Base-by-base conservation (phyloP, 2,329 filamentous ascomycete genomes). In the Fusarium verrucosum region DNA sequence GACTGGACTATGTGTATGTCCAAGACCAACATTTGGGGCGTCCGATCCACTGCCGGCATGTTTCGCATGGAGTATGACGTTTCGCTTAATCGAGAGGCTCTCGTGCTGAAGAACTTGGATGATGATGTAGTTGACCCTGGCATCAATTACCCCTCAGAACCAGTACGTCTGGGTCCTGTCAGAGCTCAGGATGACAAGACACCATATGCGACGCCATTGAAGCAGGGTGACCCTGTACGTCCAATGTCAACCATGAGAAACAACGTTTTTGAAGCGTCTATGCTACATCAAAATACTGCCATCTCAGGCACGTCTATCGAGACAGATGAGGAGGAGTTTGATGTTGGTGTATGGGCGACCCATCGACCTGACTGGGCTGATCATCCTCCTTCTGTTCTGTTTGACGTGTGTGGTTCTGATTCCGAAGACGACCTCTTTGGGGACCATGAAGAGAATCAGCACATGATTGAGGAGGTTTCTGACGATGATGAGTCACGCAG, bases 1-100 rank as follows among this genome's bases (percentile, higher is more conserved):
- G 58, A 70, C 25, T 74, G 72, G 72, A 19, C 43, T 6, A 11
- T 16, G 11, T 47, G 30, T 2, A 60, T 72, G 26, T 19, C 62
- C 4, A 52, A 50, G 16, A 52, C 41, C 26, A 71, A 68, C 23
- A 22, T 58, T 17, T 74, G 72, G 72, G 72, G 72, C 4, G 17
- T 58, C 4, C 46, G 64, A 3, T 41, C 7, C 11, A 55, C 6
- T n/a, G 4, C 23, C 23, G 23, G 8, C 23, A 23, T 5, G 23
- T 23, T 23, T 23, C 23, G 5, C 23, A 23, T 23, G 5, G 23
- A 13, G 11, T 5, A 2, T 6, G 13, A 13, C 28, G 9, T 11
- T 30, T 14, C 28, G 13, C 44, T 36, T 13, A 33, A 33, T 7
- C 33, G 17, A 17, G 50, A 57, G 1, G 17, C 11, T 17, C 58